These are phyloP conservation scores for Candida quercuum DNA, from an alignment of 805 yeast genomes.

Conservation along the genomic window DNA sequence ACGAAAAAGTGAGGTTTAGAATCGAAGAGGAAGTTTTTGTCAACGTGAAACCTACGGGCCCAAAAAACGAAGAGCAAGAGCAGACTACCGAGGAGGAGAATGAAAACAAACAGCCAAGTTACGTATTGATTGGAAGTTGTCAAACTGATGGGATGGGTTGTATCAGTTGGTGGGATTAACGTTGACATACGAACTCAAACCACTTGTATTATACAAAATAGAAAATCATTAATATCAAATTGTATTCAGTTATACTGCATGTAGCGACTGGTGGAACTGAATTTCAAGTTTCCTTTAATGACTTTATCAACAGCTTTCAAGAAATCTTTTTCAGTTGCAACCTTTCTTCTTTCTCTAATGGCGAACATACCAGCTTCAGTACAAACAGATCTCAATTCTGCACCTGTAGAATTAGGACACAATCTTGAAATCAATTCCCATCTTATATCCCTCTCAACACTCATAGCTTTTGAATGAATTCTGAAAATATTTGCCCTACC, in stretches of 20 bases:
- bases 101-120: slow-evolving; percentile 60
- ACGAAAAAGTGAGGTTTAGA: slow-evolving; percentile 88
- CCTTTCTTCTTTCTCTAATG: slow-evolving; percentile 95
- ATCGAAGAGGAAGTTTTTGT: slow-evolving; percentile 85
- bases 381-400: slow-evolving; percentile 96
- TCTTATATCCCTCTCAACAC: slow-evolving; percentile 93
- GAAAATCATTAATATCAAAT: not conserved
- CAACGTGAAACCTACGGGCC: slow-evolving; percentile 75
- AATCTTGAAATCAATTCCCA: slow-evolving; percentile 97
- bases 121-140: slow-evolving; percentile 82
- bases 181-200: too few relatives aligned
- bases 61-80: slow-evolving; percentile 32
- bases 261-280: slow-evolving; percentile 93
- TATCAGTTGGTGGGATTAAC: slow-evolving; percentile 90
- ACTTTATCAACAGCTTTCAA: slow-evolving; percentile 97
- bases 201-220: not conserved
- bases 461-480: slow-evolving; percentile 96
- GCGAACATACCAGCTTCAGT: slow-evolving; percentile 99
- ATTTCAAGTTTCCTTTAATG: slow-evolving; percentile 96
- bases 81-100: slow-evolving; percentile 20
- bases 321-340: slow-evolving; percentile 97
- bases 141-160: slow-evolving; percentile 97
- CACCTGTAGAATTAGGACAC: slow-evolving; percentile 98
- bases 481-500: slow-evolving; percentile 98
- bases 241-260: slow-evolving; percentile 84